Evolutionary conservation across 805 yeast genomes (phyloP).

Genomic region (Ogataea dorogensis): DNA sequence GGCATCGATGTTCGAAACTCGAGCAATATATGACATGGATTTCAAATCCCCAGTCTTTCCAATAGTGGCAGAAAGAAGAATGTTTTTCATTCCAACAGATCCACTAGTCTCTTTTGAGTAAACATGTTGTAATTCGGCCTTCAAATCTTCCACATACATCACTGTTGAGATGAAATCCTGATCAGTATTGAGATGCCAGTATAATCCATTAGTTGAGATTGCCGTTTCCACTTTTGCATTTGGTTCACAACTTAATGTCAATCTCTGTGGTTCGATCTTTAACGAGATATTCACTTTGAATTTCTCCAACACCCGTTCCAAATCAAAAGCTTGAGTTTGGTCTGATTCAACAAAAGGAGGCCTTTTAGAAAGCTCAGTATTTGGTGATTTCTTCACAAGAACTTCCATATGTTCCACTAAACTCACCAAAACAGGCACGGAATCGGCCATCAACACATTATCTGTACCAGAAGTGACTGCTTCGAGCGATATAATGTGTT

Average conservation of each 20-base stretch:
- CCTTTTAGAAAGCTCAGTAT: neutral
- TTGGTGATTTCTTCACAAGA: constrained; percentile 38
- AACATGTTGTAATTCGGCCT: constrained; percentile 80
- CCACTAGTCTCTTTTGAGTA: constrained; percentile 91
- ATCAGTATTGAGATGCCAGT: constrained; percentile 54
- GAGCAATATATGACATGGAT: constrained; percentile 46
- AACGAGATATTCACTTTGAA: constrained; percentile 63
- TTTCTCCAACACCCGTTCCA: constrained; percentile 48
- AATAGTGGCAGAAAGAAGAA: constrained; percentile 49
- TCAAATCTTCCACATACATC: constrained; percentile 51
- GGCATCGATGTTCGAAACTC: constrained; percentile 53
- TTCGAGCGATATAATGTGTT: constrained; percentile 50
- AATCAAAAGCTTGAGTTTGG: constrained; percentile 34
- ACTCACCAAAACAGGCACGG: constrained; percentile 75
- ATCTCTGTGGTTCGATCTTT: constrained; percentile 66
- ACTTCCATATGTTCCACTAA: constrained; percentile 49
- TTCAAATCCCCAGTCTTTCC: constrained; percentile 40
- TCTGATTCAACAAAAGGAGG: no score
- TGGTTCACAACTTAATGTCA: constrained; percentile 88
- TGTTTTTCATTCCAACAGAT: constrained; percentile 47
- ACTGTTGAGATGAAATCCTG: constrained; percentile 40
- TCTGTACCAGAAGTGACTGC: constrained; percentile 65
- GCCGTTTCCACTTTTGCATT: constrained; percentile 89
- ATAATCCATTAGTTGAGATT: constrained; percentile 69
- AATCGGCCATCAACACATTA: constrained; percentile 66